Evolutionary conservation across 2,329 filamentous ascomycete genomes (phyloP).

Genomic region (Grosmannia penicillata): DNA sequence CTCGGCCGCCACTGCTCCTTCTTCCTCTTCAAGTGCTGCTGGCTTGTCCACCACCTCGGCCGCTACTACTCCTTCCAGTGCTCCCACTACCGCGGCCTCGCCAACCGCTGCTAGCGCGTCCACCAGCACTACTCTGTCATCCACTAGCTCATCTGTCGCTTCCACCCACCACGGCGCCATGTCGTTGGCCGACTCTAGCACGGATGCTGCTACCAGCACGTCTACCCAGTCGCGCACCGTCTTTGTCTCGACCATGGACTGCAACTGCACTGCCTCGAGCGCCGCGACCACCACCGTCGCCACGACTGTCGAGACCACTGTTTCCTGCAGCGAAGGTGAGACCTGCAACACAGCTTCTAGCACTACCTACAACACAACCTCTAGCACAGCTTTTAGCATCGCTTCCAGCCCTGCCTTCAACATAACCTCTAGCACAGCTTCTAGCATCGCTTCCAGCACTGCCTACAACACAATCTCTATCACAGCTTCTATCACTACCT

Average conservation of each 20-base stretch:
- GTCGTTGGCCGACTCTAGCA: not conserved
- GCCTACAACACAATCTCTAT: not conserved
- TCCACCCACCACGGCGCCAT: not conserved
- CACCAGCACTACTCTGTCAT: not conserved
- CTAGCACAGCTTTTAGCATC: not conserved
- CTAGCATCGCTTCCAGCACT: not conserved
- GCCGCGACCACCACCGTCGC: not conserved
- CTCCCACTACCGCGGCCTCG: too few relatives aligned
- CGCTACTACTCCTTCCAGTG: too few relatives aligned
- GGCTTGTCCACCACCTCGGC: not conserved
- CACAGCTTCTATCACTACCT: not conserved
- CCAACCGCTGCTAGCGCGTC: not conserved
- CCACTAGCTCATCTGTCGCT: not conserved
- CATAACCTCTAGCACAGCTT: not conserved
- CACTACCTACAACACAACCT: not conserved
- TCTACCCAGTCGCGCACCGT: not conserved
- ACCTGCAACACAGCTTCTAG: not conserved
- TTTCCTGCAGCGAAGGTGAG: constrained; percentile 9
- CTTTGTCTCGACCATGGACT: constrained; percentile 9
- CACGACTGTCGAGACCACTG: constrained; percentile 2
- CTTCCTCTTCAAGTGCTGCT: not conserved
- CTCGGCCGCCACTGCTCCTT: not conserved
- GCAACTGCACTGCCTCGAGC: constrained; percentile 6
- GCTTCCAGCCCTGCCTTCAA: not conserved
- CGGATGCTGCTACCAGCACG: not conserved